phyloP scores from a whole-genome alignment of 352 stramenopile genomes.

The Pythium oligandrum region DNA sequence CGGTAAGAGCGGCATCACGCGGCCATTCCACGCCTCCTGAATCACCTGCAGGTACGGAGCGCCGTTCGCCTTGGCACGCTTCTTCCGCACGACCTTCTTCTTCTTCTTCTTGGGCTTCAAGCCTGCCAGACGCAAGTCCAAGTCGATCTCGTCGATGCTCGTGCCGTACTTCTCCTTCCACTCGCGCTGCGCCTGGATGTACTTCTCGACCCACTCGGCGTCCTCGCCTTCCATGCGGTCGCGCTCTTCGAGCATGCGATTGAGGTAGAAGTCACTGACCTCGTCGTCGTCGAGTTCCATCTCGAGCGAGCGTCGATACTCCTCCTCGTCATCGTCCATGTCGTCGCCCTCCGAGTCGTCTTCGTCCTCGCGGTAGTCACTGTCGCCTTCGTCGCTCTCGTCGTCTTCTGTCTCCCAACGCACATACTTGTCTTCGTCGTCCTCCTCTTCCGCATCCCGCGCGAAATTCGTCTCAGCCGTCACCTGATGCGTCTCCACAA shows the following conservation, averaged over 20 bases:
- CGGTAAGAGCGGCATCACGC: conserved; percentile 7
- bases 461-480: not conserved
- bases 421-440: not conserved
- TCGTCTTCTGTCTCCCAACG: conserved; percentile 7
- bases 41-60: not conserved
- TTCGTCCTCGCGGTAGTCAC: conserved; percentile 11
- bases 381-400: conserved; percentile 9
- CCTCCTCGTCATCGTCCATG: conserved; percentile 10
- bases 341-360: not conserved
- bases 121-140: conserved; percentile 14
- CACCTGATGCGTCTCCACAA: not conserved
- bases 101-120: not conserved
- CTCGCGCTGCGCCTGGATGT: conserved; percentile 21
- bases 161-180: conserved; percentile 28
- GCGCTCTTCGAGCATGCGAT: conserved; percentile 21
- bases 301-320: conserved; percentile 12
- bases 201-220: conserved; percentile 24
- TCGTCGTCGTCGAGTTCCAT: conserved; percentile 18
- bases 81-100: too few species aligned
- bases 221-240: conserved; percentile 17
- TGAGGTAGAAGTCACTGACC: conserved; percentile 23
- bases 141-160: conserved; percentile 26
- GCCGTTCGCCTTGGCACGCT: not conserved
- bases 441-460: not conserved
- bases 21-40: conserved; percentile 5